Percentiles rank a stretch among this genome's conserved stretches.
Conservation (phyloP, 179 eudicot genomes). For the Nepenthes alata region DNA sequence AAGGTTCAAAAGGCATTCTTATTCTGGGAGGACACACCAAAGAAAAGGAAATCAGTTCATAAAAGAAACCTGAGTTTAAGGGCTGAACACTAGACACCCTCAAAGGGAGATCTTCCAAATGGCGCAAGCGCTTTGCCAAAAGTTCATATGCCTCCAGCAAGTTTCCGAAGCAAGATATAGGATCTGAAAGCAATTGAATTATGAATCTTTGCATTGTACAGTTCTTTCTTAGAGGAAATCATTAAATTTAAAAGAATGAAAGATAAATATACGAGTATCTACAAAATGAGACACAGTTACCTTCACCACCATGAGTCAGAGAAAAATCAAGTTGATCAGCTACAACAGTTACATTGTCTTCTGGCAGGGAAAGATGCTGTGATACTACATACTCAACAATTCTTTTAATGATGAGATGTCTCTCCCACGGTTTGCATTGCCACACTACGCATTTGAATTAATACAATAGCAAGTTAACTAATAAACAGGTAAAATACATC, state of each 20-base stretch:
- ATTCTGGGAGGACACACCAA: no score
- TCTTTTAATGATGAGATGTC: constrained; percentile 64
- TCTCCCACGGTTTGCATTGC: constrained; percentile 68
- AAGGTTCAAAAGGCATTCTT: no score
- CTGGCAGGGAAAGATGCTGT: constrained; percentile 63
- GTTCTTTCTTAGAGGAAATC: neutral
- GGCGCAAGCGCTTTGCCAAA: constrained; percentile 65
- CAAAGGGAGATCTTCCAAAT: constrained; percentile 70
- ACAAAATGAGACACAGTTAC: constrained; percentile 18
- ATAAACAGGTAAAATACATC: constrained; percentile 6
- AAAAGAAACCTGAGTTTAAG: constrained; percentile 68
- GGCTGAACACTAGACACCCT: constrained; percentile 85
- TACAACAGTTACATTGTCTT: constrained; percentile 35
- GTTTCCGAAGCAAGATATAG: constrained; percentile 36
- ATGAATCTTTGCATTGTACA: neutral
- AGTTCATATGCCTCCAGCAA: constrained; percentile 56
- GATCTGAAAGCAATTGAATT: constrained; percentile 35
- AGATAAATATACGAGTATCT: neutral
- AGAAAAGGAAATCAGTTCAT: neutral
- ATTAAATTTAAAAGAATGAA: constrained; percentile 1
- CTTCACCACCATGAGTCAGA: constrained; percentile 46
- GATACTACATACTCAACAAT: constrained; percentile 60
- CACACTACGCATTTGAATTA: constrained; percentile 36
- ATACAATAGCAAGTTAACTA: constrained; percentile 6
- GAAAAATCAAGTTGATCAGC: constrained; percentile 88